Base-by-base conservation (phyloP, 768 basidiomycete species). In the Pleurotus ostreatus region DNA sequence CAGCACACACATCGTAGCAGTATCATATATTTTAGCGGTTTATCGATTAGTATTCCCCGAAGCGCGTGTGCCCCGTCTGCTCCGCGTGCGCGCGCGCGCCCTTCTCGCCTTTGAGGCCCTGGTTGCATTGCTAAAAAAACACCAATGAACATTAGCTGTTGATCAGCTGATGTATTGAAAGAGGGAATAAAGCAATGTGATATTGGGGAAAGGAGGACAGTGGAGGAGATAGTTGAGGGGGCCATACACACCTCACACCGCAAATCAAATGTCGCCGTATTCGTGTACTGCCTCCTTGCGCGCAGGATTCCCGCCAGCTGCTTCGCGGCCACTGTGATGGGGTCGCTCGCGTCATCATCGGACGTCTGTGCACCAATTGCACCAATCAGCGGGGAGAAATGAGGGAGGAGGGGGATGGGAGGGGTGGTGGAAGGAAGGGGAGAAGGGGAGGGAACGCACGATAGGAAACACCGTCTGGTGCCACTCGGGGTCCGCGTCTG, bases 71-170 rank as follows among this genome's bases (percentile, higher is more conserved):
- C 0, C 95, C 93, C 0, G 94, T 97, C 69, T n/a, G n/a, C n/a
- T 81, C 81, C 4, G 96, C 96, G 67, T 98, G 96, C 46, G 81
- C 80, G 37, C 91, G 82, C 1, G 96, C 96, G 58, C 86, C 94
- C 65, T 94, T 98, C 75, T 98, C 95, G 34, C 96, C 96, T 62
- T 88, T 95, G 61, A 98, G 72, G 0, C 92, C 94, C 63, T 84
- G 77, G 15, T 88, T 83, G 64, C 95, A 98, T 49, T 88, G 75
- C 85, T 20, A n/a, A n/a, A n/a, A n/a, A n/a, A n/a, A n/a, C n/a
- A n/a, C n/a, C n/a, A n/a, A n/a, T n/a, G n/a, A n/a, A n/a, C n/a
- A n/a, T n/a, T n/a, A n/a, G n/a, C n/a, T n/a, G n/a, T n/a, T n/a
- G n/a, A n/a, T n/a, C n/a, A n/a, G n/a, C n/a, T n/a, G n/a, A n/a